Conservation (phyloP, 352 stramenopile genomes). For the Phytophthora megakarya region DNA sequence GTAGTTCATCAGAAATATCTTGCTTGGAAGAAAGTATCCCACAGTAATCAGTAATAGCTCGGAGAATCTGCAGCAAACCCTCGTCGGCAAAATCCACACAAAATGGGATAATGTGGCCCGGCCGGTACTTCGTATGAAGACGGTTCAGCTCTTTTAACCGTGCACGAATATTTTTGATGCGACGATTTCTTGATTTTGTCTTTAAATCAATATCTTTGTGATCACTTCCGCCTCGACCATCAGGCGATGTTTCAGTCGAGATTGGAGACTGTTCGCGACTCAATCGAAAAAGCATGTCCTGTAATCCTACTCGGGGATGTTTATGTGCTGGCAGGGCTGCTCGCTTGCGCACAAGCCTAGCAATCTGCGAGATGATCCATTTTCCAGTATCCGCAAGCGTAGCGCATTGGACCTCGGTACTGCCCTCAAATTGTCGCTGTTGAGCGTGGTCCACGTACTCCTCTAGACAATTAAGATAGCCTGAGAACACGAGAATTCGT, state of each 20-base stretch:
- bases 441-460: slow-evolving; percentile 50
- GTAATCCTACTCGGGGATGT: slow-evolving; percentile 43
- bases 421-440: background rate
- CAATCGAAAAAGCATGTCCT: slow-evolving; percentile 54
- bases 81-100: slow-evolving; percentile 60
- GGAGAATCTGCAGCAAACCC: slow-evolving; percentile 45
- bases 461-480: slow-evolving; percentile 73
- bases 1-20: background rate
- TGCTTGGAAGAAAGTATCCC: slow-evolving; percentile 1
- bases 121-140: slow-evolving; percentile 39
- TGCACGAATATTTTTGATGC: slow-evolving; percentile 66
- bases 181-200: slow-evolving; percentile 50
- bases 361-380: slow-evolving; percentile 40
- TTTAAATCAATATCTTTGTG: slow-evolving; percentile 9
- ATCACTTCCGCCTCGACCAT: background rate
- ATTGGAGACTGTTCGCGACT: slow-evolving; percentile 31
- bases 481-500: slow-evolving; percentile 71
- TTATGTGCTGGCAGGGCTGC: slow-evolving; percentile 55
- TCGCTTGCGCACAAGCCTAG: slow-evolving; percentile 40
- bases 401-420: background rate
- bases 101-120: slow-evolving; percentile 68
- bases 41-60: slow-evolving; percentile 34
- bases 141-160: slow-evolving; percentile 49
- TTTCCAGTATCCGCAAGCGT: slow-evolving; percentile 37
- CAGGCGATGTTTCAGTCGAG: slow-evolving; percentile 19